Evolutionary conservation across 1,284 basidiomycete genomes (phyloP), one percentile per base, ranked within the genome.

Genomic region (Vanrija pseudolonga): DNA sequence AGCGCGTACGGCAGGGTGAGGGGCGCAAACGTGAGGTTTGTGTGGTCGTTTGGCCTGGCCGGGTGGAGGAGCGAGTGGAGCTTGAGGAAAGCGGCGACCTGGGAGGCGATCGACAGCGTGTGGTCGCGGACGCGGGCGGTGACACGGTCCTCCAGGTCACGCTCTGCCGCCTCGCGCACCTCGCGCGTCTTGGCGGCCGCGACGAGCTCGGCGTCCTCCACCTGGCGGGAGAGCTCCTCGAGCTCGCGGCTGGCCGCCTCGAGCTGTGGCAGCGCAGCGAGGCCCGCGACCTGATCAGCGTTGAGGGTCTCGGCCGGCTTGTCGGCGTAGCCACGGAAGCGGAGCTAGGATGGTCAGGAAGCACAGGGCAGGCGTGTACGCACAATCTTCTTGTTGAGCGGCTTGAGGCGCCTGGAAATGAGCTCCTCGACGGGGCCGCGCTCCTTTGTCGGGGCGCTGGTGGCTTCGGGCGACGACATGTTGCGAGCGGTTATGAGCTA

Each of bases 361-460:
- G 38, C 19, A 18, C 46, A 24, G 57, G 50, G 43, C 8, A 45
- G 32, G 8, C 19, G 23, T n/a, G n/a, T n/a, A 82, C 86, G 65
- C 70, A 89, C 90, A 59, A 90, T 87, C 79, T 92, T 93, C 80
- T 92, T 92, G 56, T 80, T 81, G 28, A 88, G 80, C 39, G 81
- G 79, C 62, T 87, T 87, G 64, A 89, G 76, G 45, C 89, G 82
- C 77, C 90, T 91, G 64, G 81, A 80, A 53, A 92, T 76, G 60
- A 91, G 80, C 45, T 92, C 89, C 50, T 86, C 83, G 52, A 88
- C 81, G 11, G 87, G 85, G 61, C 86, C 72, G 46, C 66, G 65
- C 55, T 55, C 42, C 18, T 50, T 45, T 20, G 44, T n/a, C 17
- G 39, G 36, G 22, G 37, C 17, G 36, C 32, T 15, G 32, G 32